Percentiles rank a stretch among this genome's conserved stretches.
Conservation (phyloP, 306 rosid genomes). For the Pterocarpus santalinus region DNA sequence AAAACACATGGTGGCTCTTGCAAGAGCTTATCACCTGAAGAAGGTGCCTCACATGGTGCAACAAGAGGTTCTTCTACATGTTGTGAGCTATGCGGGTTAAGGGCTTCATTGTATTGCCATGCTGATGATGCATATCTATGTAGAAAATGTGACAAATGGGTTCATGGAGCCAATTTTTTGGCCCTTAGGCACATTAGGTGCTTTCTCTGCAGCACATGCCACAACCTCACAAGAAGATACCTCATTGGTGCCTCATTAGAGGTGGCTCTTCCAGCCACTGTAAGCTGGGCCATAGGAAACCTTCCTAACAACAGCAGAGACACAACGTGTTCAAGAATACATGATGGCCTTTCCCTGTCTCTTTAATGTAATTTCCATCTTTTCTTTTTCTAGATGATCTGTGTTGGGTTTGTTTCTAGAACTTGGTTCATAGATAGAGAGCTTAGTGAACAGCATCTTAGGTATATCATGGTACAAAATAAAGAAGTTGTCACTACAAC, state of each 20-base stretch:
- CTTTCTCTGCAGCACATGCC: conserved; percentile 76
- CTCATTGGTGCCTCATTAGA: conserved; percentile 65
- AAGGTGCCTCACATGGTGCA: conserved; percentile 9
- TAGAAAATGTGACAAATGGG: conserved; percentile 72
- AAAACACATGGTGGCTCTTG: conserved; percentile 41
- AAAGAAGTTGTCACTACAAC: not conserved
- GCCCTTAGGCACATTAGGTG: conserved; percentile 78
- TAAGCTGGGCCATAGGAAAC: conserved; percentile 45
- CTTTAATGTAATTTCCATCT: conserved; percentile 30
- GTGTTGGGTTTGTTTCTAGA: not conserved
- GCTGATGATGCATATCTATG: conserved; percentile 86
- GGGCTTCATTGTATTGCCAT: conserved; percentile 76
- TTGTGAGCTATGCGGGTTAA: conserved; percentile 73
- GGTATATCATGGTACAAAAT: not conserved
- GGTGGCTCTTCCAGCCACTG: conserved; percentile 62
- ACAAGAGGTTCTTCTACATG: conserved; percentile 33
- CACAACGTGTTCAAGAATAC: conserved; percentile 47
- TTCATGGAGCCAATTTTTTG: conserved; percentile 81
- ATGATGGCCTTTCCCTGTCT: conserved; percentile 48
- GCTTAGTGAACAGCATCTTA: not conserved
- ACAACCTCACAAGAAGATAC: conserved; percentile 68
- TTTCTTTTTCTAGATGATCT: conserved; percentile 22
- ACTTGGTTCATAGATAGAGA: conserved; percentile 18
- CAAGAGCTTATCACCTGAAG: conserved; percentile 24
- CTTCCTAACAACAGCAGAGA: conserved; percentile 38